Evolutionary conservation across 2,329 filamentous ascomycete genomes (phyloP).

Genomic region (Aspergillus fischeri): DNA sequence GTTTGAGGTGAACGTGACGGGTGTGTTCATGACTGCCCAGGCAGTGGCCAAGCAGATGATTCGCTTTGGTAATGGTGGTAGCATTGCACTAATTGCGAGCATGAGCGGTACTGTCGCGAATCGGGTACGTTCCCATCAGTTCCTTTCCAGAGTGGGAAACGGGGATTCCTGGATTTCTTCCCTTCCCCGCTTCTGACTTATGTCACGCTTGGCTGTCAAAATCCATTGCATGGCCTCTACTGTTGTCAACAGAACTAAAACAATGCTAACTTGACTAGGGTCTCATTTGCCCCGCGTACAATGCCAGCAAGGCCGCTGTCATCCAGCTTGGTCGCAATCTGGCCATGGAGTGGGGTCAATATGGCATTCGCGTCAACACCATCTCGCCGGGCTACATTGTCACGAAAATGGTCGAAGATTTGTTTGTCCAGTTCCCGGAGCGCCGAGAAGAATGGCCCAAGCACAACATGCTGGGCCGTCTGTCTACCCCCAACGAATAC

Average conservation of each 20-base stretch:
- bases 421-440: conserved; percentile 61
- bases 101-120: conserved; percentile 62
- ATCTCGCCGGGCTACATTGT: conserved; percentile 47
- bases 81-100: conserved; percentile 59
- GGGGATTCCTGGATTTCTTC: background rate
- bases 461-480: conserved; percentile 76
- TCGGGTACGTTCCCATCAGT: conserved; percentile 17
- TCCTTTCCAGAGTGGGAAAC: background rate
- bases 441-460: conserved; percentile 78
- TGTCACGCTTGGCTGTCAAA: background rate
- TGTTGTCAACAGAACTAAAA: background rate
- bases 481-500: conserved; percentile 66
- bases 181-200: conserved; percentile 1
- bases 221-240: background rate
- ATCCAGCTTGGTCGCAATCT: conserved; percentile 45
- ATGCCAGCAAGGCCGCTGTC: conserved; percentile 47
- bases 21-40: conserved; percentile 61
- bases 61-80: conserved; percentile 55
- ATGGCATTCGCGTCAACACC: conserved; percentile 48
- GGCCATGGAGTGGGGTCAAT: conserved; percentile 46
- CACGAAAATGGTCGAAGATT: conserved; percentile 43
- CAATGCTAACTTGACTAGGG: conserved; percentile 27
- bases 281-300: conserved; percentile 47
- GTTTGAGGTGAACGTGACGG: conserved; percentile 60
- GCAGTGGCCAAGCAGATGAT: conserved; percentile 64